A percentile compares a stretch with the other conserved stretches of the same genome.
Conservation (phyloP, 179 eudicot genomes). For the Camellia oleifera region DNA sequence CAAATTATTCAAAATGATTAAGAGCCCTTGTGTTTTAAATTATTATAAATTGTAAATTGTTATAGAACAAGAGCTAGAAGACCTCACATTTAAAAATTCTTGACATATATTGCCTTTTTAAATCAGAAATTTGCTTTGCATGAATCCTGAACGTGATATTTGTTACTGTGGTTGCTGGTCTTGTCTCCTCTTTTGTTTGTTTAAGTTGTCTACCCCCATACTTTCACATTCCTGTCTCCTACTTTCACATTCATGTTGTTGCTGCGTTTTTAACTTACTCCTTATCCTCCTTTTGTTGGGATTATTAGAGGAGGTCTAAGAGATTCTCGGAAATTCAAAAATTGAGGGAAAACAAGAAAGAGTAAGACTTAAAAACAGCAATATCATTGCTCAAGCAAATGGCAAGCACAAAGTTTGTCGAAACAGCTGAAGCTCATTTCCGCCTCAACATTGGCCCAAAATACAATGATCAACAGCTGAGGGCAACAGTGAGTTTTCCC, state of each 20-base stretch:
- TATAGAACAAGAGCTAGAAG: too few species aligned
- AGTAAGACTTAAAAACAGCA: constrained; percentile 75
- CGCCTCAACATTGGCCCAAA: constrained; percentile 96
- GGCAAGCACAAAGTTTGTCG: constrained; percentile 77
- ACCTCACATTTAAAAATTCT: too few species aligned
- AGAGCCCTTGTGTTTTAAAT: too few species aligned
- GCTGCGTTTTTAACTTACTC: background rate
- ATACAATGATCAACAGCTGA: constrained; percentile 95
- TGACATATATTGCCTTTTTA: too few species aligned
- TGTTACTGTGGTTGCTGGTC: background rate
- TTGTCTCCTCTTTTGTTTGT: background rate
- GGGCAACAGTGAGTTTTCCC: constrained; percentile 78
- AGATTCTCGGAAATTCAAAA: constrained; percentile 87
- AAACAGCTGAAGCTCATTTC: constrained; percentile 90
- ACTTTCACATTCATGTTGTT: background rate
- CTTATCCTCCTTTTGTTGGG: constrained; percentile 12
- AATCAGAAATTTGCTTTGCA: constrained; percentile 14
- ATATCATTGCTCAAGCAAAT: constrained; percentile 74
- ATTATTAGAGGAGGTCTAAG: constrained; percentile 73
- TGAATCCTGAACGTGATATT: background rate
- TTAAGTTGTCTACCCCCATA: background rate
- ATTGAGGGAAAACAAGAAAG: constrained; percentile 82
- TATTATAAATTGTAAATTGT: too few species aligned
- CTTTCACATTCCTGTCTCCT: background rate
- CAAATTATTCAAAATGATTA: too few species aligned